Base-by-base conservation (phyloP, 1,284 basidiomycete species). In the Ceratobasidium sp. region DNA sequence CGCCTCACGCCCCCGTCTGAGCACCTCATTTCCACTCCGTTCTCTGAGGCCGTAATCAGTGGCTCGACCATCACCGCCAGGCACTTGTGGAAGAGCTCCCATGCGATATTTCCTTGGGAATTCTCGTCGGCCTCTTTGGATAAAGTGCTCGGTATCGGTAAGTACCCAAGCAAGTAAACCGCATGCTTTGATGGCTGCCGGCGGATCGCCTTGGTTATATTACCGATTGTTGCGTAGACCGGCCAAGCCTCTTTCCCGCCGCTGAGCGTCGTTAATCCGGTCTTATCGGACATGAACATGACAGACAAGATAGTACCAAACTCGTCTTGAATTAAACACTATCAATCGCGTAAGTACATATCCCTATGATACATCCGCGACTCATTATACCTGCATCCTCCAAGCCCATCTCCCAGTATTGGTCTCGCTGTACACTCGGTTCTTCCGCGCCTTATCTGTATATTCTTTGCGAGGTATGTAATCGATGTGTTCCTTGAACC, bases 41-140 rank as follows among this genome's bases (percentile, higher is more conserved):
- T 75, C 7, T 76, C 75, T 0, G 84, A 85, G 1, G 85, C 83
- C 6, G 81, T 69, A 1, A 82, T 71, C 0, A 87, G 75, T 0
- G 84, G 81, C 23, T 81, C 69, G 0, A 86, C 74, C 0, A 86
- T 78, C 0, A 74, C 77, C 0, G 33, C 11, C 85, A 87, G 84
- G 56, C 84, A 86, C 0, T 81, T 58, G 75, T 87, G 86, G 76
- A 87, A 87, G 0, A 87, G 79, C 45, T 51, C 47, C 47, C 47
- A 51, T n/a, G 47, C 79, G 77, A 1, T 15, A 11, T 58, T 28
- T 42, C 53, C 51, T 28, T 54, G 15, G 20, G 17, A 28, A n/a
- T 31, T 51, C 6, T 26, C 49, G 33, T 53, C 35, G 5, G 3
- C 7, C 17, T 54, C 49, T 10, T 35, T 10, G n/a, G 49, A 68